phyloP scores from a whole-genome alignment of 306 rosid species.

The Nissolia schottii region DNA sequence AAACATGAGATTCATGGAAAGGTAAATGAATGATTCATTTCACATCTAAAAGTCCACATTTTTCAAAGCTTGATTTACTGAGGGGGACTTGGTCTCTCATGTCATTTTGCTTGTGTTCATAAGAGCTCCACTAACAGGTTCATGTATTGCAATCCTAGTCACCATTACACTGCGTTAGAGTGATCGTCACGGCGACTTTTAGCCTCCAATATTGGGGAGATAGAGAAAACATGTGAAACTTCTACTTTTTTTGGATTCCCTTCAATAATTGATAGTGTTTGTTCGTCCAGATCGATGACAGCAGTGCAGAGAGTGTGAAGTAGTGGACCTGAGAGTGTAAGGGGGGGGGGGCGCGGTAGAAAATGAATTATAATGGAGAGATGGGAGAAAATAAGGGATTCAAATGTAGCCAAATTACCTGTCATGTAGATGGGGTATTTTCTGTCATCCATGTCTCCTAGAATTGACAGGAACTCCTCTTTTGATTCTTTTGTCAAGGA shows the following conservation, averaged over 20 bases:
- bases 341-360: too few relatives aligned
- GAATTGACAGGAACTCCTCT: conserved; percentile 52
- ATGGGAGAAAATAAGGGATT: neutral
- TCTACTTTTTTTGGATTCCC: conserved; percentile 55
- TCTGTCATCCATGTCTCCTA: conserved; percentile 53
- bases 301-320: conserved; percentile 69
- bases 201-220: conserved; percentile 35
- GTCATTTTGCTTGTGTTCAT: conserved; percentile 1
- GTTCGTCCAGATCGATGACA: conserved; percentile 57
- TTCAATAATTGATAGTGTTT: conserved; percentile 64
- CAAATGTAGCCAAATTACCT: conserved; percentile 38
- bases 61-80: neutral
- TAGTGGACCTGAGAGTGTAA: conserved; percentile 61
- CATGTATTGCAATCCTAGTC: neutral
- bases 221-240: conserved; percentile 50
- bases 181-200: conserved; percentile 25
- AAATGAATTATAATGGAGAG: neutral
- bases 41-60: neutral
- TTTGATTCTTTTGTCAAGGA: conserved; percentile 43
- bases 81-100: neutral
- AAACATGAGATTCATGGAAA: conserved; percentile 57
- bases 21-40: conserved; percentile 27
- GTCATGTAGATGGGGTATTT: conserved; percentile 68
- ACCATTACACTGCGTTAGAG: conserved; percentile 14
- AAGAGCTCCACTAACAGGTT: conserved; percentile 20